Percentiles rank a stretch among this genome's conserved stretches.
Conservation (phyloP, 2,329 filamentous ascomycete genomes). For the Alternaria sp. region DNA sequence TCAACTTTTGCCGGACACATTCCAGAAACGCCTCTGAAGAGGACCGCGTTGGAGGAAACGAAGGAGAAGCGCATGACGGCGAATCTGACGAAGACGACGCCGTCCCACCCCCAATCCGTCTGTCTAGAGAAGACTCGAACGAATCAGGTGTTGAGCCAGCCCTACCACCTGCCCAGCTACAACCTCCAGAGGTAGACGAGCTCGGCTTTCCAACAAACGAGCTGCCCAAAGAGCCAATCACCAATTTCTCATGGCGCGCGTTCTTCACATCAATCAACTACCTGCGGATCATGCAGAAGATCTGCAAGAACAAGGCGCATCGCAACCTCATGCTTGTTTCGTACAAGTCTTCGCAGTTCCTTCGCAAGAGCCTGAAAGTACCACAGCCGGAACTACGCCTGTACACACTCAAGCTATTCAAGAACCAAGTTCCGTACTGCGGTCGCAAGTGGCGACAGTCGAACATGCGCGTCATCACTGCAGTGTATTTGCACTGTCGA, state of each 20-base stretch:
- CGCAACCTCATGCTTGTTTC: conserved; percentile 91
- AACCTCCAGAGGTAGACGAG: conserved; percentile 74
- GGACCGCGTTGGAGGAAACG: conserved; percentile 23
- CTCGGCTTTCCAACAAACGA: conserved; percentile 79
- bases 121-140: conserved; percentile 52
- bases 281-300: conserved; percentile 94
- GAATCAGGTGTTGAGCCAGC: conserved; percentile 34
- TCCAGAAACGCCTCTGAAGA: conserved; percentile 62
- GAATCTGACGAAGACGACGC: conserved; percentile 67
- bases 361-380: conserved; percentile 89
- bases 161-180: conserved; percentile 32
- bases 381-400: conserved; percentile 86
- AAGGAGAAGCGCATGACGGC: conserved; percentile 26
- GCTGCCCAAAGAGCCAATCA: conserved; percentile 77
- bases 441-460: conserved; percentile 96
- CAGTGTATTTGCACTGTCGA: conserved; percentile 90
- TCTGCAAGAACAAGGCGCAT: conserved; percentile 94
- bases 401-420: conserved; percentile 97
- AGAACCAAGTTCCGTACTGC: conserved; percentile 97
- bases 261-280: conserved; percentile 97
- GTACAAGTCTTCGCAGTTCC: conserved; percentile 91
- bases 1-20: conserved; percentile 81
- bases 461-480: conserved; percentile 98
- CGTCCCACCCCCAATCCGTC: conserved; percentile 78
- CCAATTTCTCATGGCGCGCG: conserved; percentile 88